phyloP scores from a whole-genome alignment of 768 basidiomycete species.

The Suillus weaverae region DNA sequence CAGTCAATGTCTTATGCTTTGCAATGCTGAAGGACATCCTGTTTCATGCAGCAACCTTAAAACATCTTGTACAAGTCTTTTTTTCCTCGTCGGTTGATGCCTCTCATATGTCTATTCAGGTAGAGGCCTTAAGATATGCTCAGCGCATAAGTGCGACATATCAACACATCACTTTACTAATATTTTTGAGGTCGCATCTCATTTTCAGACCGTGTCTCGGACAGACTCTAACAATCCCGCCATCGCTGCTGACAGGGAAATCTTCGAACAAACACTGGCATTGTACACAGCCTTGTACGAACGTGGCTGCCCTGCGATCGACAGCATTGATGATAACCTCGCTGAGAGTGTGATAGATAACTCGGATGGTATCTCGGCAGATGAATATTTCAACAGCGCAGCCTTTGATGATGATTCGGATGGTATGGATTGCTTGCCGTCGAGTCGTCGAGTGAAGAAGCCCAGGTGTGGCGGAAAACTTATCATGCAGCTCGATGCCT shows the following conservation, averaged over 20 bases:
- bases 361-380: not conserved
- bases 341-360: not conserved
- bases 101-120: not conserved
- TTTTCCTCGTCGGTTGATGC: not conserved
- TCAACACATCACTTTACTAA: not conserved
- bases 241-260: not conserved
- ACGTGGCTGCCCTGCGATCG: not conserved
- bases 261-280: not conserved
- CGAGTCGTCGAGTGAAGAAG: not conserved
- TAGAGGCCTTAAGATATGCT: not conserved
- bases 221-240: not conserved
- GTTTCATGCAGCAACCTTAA: not conserved
- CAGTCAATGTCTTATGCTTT: not conserved
- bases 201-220: not conserved
- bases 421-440: not conserved
- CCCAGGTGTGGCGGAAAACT: not conserved
- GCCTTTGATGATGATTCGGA: not conserved
- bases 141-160: not conserved
- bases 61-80: not conserved
- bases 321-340: not conserved
- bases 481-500: not conserved
- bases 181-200: not conserved
- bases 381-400: not conserved
- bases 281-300: not conserved
- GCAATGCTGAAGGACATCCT: not conserved